Evolutionary conservation across 371 early-diverging fungal species (phyloP).

Genomic region (Nematocida sp.): DNA sequence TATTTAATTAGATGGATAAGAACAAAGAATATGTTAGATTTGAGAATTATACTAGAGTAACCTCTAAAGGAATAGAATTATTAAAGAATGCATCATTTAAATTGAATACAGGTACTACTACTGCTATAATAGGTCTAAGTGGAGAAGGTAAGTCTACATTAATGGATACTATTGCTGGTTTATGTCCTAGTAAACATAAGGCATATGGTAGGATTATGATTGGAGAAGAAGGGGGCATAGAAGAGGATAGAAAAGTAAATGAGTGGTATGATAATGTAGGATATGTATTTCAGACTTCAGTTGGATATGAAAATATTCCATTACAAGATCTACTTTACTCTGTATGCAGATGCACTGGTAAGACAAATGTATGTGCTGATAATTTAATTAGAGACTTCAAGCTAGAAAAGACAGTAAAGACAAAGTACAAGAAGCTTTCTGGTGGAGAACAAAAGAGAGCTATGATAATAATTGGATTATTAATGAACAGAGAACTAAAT

Average conservation of each 20-base stretch:
- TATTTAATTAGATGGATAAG: too few relatives aligned
- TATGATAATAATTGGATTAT: slow-evolving; percentile 49
- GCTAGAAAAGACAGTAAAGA: slow-evolving; percentile 10
- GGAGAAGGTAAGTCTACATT: slow-evolving; percentile 67
- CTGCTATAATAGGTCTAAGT: slow-evolving; percentile 69
- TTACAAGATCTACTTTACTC: background rate
- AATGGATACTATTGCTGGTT: slow-evolving; percentile 63
- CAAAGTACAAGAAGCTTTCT: slow-evolving; percentile 13
- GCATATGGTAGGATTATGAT: slow-evolving; percentile 66
- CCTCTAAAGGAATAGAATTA: too few relatives aligned
- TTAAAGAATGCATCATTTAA: too few relatives aligned
- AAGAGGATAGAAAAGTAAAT: slow-evolving; percentile 10
- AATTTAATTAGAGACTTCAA: slow-evolving; percentile 14
- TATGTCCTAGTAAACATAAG: slow-evolving; percentile 67
- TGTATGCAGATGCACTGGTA: background rate
- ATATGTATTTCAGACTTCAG: background rate
- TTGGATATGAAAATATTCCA: background rate
- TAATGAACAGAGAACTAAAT: slow-evolving; percentile 36
- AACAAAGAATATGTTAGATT: too few relatives aligned
- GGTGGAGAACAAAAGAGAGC: slow-evolving; percentile 59
- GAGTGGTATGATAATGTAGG: slow-evolving; percentile 1
- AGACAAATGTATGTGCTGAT: too few relatives aligned
- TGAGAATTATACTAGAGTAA: too few relatives aligned
- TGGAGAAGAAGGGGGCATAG: slow-evolving; percentile 30
- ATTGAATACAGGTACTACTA: too few relatives aligned